phyloP scores from a whole-genome alignment of 805 yeast species.

The Diddensiella caesifluorescens region DNA sequence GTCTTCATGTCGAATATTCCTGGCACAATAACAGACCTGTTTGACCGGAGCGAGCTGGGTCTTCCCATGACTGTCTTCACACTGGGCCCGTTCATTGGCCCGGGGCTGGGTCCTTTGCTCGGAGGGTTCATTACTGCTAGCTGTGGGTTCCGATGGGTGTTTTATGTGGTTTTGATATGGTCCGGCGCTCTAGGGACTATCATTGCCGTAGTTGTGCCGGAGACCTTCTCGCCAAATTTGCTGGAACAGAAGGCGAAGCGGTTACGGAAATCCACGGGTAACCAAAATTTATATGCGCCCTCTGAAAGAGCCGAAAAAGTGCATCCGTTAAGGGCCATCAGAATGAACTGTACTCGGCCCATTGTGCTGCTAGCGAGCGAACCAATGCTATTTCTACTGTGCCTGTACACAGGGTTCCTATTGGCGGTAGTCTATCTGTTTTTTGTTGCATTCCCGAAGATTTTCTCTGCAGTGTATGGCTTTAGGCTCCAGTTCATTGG shows the following conservation, averaged over 20 bases:
- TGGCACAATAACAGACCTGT: constrained; percentile 76
- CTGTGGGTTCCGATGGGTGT: constrained; percentile 67
- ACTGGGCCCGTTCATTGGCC: constrained; percentile 75
- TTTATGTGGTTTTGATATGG: constrained; percentile 54
- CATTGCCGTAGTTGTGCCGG: constrained; percentile 49
- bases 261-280: constrained; percentile 44
- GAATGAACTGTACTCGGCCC: constrained; percentile 48
- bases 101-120: constrained; percentile 61
- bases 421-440: constrained; percentile 55
- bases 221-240: constrained; percentile 78
- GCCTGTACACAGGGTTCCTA: constrained; percentile 52
- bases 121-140: constrained; percentile 57
- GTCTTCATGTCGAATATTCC: constrained; percentile 83
- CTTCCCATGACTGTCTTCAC: constrained; percentile 76
- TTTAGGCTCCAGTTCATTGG: constrained; percentile 50
- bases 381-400: constrained; percentile 50
- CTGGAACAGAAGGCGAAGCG: constrained; percentile 58
- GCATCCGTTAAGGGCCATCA: constrained; percentile 8
- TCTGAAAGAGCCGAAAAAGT: constrained; percentile 32
- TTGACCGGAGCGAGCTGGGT: constrained; percentile 60
- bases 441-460: constrained; percentile 55
- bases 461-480: constrained; percentile 44
- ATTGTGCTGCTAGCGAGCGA: constrained; percentile 43
- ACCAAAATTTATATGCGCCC: constrained; percentile 38
- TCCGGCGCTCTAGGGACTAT: constrained; percentile 49